Conservation (phyloP, 2,329 filamentous ascomycete species). For the Kalmusia sp. region DNA sequence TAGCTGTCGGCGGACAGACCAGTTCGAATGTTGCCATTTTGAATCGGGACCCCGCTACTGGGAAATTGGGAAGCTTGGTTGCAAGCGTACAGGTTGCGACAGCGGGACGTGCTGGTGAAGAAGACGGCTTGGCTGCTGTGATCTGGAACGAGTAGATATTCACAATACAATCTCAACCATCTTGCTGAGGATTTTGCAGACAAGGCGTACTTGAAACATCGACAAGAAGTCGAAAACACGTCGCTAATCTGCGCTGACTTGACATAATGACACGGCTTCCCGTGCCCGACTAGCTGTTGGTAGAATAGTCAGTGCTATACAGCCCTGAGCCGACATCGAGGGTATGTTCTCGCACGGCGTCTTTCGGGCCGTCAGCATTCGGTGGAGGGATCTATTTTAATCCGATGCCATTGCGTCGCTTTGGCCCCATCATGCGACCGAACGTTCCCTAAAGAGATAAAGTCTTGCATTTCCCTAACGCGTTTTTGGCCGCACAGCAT, state of each 20-base stretch:
- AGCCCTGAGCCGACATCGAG: not conserved
- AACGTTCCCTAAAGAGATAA: not conserved
- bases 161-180: not conserved
- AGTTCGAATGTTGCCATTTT: constrained; percentile 25
- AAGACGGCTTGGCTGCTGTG: constrained; percentile 26
- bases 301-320: not conserved
- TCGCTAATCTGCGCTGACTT: not conserved
- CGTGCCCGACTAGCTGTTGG: not conserved
- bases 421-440: not conserved
- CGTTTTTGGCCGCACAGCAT: not conserved
- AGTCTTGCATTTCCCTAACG: not conserved
- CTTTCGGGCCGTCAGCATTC: not conserved
- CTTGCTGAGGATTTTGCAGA: not conserved
- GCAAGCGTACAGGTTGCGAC: constrained; percentile 21
- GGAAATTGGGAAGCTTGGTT: constrained; percentile 23
- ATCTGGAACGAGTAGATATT: constrained; percentile 22
- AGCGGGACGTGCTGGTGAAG: constrained; percentile 21
- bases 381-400: constrained; percentile 1
- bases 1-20: constrained; percentile 28
- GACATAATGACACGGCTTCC: not conserved
- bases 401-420: constrained; percentile 1
- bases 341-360: not conserved
- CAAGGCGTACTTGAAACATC: not conserved
- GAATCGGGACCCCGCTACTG: constrained; percentile 21
- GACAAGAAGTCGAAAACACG: not conserved